A percentile compares a stretch with the other conserved stretches of the same genome.
Evolutionary conservation across 2,329 filamentous ascomycete species (phyloP).

Genomic region (Colletotrichum agaves): DNA sequence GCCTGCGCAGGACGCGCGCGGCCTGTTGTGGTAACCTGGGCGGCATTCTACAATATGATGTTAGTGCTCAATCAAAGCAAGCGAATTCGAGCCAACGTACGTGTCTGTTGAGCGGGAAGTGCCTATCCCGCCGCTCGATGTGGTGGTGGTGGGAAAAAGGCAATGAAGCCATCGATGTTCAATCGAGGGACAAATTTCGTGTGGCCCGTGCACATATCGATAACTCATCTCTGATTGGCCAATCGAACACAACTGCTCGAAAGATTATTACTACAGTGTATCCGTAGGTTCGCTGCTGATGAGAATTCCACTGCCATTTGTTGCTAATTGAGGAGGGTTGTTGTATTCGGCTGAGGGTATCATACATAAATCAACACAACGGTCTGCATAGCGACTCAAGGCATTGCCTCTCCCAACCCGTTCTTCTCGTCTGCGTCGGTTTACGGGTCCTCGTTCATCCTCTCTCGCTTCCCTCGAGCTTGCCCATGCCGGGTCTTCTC

Average conservation of each 20-base stretch:
- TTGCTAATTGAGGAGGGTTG: no score
- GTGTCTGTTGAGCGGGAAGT: slow-evolving; percentile 23
- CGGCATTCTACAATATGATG: slow-evolving; percentile 24
- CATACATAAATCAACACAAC: no score
- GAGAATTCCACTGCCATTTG: no score
- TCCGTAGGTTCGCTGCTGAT: no score
- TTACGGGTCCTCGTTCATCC: no score
- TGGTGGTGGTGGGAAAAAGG: slow-evolving; percentile 31
- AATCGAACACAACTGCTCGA: slow-evolving; percentile 13
- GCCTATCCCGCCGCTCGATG: slow-evolving; percentile 21
- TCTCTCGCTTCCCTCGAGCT: no score
- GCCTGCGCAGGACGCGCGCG: slow-evolving; percentile 35
- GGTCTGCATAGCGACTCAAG: no score
- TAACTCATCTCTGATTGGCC: slow-evolving; percentile 13
- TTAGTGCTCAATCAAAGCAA: neutral
- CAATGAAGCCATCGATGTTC: slow-evolving; percentile 29
- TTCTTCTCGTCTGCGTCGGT: no score
- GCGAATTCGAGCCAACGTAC: neutral
- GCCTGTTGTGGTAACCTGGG: slow-evolving; percentile 36
- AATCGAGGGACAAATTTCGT: slow-evolving; percentile 36
- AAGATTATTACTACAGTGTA: no score
- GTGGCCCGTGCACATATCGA: slow-evolving; percentile 18
- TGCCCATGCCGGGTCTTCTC: no score
- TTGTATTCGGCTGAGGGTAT: no score
- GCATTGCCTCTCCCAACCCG: no score